These are phyloP conservation scores for Kwoniella sp. DNA, from an alignment of 768 basidiomycete species.

Conservation along the genomic window DNA sequence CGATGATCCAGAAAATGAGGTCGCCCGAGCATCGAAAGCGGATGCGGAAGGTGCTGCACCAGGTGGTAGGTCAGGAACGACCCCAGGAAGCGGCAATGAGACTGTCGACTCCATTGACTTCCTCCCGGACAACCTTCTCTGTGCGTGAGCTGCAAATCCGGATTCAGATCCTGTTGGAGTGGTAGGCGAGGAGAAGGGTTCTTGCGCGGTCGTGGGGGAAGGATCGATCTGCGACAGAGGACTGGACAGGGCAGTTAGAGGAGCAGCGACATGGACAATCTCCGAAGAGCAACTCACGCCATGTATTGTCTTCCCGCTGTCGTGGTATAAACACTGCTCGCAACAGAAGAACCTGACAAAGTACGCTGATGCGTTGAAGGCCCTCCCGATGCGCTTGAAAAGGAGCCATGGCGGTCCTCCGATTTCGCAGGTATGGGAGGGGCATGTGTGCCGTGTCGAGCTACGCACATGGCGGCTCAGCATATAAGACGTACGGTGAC, in stretches of 20 bases:
- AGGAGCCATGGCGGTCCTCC: slow-evolving; percentile 9
- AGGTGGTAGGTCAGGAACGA: slow-evolving; percentile 30
- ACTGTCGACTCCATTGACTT: slow-evolving; percentile 51
- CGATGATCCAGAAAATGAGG: slow-evolving; percentile 51
- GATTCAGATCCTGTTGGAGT: slow-evolving; percentile 43
- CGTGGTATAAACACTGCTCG: slow-evolving; percentile 47
- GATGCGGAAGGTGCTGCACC: slow-evolving; percentile 37
- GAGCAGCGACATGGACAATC: neutral
- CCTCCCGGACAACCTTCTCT: slow-evolving; percentile 37
- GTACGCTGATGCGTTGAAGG: slow-evolving; percentile 42
- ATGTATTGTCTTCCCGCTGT: slow-evolving; percentile 32
- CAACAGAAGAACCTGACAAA: slow-evolving; percentile 48
- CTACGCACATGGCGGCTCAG: neutral
- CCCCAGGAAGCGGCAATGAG: slow-evolving; percentile 36
- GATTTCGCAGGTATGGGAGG: slow-evolving; percentile 21
- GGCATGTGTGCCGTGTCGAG: neutral
- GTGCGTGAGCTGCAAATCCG: slow-evolving; percentile 34
- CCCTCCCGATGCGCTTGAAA: slow-evolving; percentile 22
- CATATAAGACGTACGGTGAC: neutral
- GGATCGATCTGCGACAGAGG: slow-evolving; percentile 48
- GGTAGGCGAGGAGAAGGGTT: slow-evolving; percentile 36
- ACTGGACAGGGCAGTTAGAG: slow-evolving; percentile 16
- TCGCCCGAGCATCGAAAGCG: slow-evolving; percentile 39
- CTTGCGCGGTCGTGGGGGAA: slow-evolving; percentile 19
- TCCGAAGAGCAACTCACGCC: slow-evolving; percentile 10